phyloP scores from a whole-genome alignment of 106 monocot genomes.

The Agapanthus africanus region DNA sequence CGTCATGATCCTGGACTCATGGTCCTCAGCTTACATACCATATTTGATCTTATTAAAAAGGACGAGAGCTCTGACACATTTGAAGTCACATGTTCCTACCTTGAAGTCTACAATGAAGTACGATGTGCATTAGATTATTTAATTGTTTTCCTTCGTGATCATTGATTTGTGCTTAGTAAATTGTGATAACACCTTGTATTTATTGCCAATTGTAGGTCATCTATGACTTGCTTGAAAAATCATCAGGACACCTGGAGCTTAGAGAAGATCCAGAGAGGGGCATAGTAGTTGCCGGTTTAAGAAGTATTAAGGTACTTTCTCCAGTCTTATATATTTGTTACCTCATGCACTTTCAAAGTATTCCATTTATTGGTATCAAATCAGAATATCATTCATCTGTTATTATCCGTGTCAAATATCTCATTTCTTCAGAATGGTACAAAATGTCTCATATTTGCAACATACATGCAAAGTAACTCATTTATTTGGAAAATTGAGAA shows the following conservation, averaged over 20 bases:
- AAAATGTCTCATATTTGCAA: too few relatives aligned
- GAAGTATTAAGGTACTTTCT: slow-evolving; percentile 73
- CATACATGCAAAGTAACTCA: too few relatives aligned
- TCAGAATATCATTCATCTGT: neutral
- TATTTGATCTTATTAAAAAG: slow-evolving; percentile 91
- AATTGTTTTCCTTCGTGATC: neutral
- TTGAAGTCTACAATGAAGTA: slow-evolving; percentile 99
- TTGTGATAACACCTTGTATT: slow-evolving; percentile 8
- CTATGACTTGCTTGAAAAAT: slow-evolving; percentile 96
- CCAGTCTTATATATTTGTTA: neutral
- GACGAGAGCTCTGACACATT: slow-evolving; percentile 68
- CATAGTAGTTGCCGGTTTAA: slow-evolving; percentile 89
- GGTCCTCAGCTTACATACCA: slow-evolving; percentile 95
- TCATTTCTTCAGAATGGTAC: too few relatives aligned
- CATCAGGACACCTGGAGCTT: slow-evolving; percentile 90
- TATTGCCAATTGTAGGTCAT: slow-evolving; percentile 60
- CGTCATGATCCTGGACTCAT: slow-evolving; percentile 92
- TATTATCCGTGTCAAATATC: too few relatives aligned
- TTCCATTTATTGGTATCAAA: neutral
- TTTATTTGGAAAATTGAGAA: too few relatives aligned
- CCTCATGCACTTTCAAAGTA: neutral
- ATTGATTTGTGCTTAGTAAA: neutral
- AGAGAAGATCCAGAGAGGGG: slow-evolving; percentile 95
- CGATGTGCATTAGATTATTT: slow-evolving; percentile 8
- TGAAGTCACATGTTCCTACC: slow-evolving; percentile 95